A percentile compares a stretch with the other conserved stretches of the same genome.
Evolutionary conservation across 441 rosid genomes (phyloP).

Genomic region (Kokia cookei): DNA sequence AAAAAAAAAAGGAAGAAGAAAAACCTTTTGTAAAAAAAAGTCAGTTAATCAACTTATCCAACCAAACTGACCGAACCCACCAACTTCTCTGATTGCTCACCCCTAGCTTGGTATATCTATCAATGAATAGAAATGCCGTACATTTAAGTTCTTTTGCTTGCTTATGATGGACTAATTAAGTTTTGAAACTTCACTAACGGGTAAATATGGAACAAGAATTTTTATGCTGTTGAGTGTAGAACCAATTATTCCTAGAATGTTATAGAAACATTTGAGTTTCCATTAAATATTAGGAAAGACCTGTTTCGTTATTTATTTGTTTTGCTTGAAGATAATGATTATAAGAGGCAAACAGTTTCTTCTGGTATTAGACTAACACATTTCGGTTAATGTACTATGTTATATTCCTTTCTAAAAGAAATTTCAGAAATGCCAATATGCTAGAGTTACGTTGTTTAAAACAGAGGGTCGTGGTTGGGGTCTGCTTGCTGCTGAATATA

Average conservation of each 20-base stretch:
- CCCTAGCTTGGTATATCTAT: not conserved
- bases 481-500: slow-evolving; percentile 71
- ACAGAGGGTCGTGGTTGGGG: slow-evolving; percentile 92
- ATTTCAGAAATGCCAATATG: slow-evolving; percentile 80
- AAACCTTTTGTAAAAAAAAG: too few species aligned
- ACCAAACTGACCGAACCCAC: too few species aligned
- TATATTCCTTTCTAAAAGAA: slow-evolving; percentile 39
- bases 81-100: too few species aligned
- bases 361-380: not conserved
- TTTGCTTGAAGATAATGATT: not conserved
- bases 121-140: not conserved
- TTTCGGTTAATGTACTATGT: not conserved
- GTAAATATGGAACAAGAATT: not conserved
- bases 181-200: not conserved
- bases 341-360: not conserved
- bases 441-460: slow-evolving; percentile 61
- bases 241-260: not conserved
- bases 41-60: too few species aligned
- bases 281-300: not conserved
- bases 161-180: not conserved
- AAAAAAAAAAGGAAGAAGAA: too few species aligned
- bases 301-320: not conserved
- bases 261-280: not conserved
- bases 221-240: not conserved
- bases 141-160: not conserved